A percentile compares a stretch with the other conserved stretches of the same genome.
These are phyloP conservation scores for Solanum paucissectum DNA, from an alignment of 257 asterid species.

Conservation along the genomic window DNA sequence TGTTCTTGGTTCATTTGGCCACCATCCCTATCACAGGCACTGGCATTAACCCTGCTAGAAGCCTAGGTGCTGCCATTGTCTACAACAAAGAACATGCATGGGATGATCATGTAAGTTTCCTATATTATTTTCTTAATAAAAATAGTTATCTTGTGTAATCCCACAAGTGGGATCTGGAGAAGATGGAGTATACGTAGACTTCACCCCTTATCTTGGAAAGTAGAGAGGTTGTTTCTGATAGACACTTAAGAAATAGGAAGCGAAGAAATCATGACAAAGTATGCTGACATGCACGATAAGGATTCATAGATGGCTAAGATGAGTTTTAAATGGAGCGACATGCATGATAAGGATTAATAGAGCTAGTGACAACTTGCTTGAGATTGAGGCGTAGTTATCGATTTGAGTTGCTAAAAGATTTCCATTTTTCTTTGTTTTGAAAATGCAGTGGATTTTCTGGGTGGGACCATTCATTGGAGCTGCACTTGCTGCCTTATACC, in stretches of 20 bases:
- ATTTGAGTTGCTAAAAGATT: neutral
- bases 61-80: conserved; percentile 68
- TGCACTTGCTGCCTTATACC: conserved; percentile 70
- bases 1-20: conserved; percentile 74
- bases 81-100: conserved; percentile 60
- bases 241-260: neutral
- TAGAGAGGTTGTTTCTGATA: neutral
- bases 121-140: neutral
- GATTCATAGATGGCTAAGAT: neutral
- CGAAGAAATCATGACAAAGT: neutral
- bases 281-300: neutral
- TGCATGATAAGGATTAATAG: neutral
- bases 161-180: neutral
- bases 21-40: conserved; percentile 78
- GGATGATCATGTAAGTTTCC: conserved; percentile 57
- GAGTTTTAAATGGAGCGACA: neutral
- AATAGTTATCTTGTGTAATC: neutral
- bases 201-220: neutral
- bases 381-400: neutral
- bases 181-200: too few species aligned
- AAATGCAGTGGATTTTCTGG: conserved; percentile 70
- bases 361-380: neutral
- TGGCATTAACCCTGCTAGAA: conserved; percentile 73
- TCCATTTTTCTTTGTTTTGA: neutral
- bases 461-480: conserved; percentile 81